A percentile compares a stretch with the other conserved stretches of the same genome.
Conservation (phyloP, 495 filamentous ascomycete species). For the Penicillium diatomitis region DNA sequence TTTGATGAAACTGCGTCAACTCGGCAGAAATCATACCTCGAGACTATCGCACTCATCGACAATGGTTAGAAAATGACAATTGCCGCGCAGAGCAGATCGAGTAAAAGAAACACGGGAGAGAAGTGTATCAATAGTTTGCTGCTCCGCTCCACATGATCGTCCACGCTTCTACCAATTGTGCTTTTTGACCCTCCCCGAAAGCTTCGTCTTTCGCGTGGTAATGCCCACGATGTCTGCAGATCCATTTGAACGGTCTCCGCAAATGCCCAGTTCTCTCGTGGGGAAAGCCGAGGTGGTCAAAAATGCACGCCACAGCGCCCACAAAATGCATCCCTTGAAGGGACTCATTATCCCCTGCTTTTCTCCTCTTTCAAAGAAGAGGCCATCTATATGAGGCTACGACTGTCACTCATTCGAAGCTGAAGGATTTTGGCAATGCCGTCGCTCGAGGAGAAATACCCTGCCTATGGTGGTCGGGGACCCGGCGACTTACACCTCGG, state of each 20-base stretch:
- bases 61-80: background rate
- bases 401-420: constrained; percentile 8
- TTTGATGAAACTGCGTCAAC: too few species aligned
- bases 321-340: background rate
- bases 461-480: constrained; percentile 17
- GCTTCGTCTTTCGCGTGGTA: background rate
- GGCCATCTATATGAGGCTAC: constrained; percentile 1
- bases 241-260: background rate
- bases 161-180: constrained; percentile 6
- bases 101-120: background rate
- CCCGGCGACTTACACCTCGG: constrained; percentile 15
- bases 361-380: background rate
- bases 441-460: constrained; percentile 11
- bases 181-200: constrained; percentile 8
- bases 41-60: too few species aligned
- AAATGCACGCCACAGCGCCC: constrained; percentile 1
- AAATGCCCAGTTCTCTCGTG: background rate
- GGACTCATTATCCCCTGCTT: background rate
- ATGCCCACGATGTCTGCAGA: constrained; percentile 3
- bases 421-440: background rate
- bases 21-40: too few species aligned
- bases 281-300: background rate
- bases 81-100: background rate
- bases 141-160: constrained; percentile 8
- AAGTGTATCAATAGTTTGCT: constrained; percentile 1